Percentiles rank a stretch among this genome's conserved stretches.
phyloP scores from a whole-genome alignment of 176 grass and related monocot genomes.

The Cenchrus americanus region DNA sequence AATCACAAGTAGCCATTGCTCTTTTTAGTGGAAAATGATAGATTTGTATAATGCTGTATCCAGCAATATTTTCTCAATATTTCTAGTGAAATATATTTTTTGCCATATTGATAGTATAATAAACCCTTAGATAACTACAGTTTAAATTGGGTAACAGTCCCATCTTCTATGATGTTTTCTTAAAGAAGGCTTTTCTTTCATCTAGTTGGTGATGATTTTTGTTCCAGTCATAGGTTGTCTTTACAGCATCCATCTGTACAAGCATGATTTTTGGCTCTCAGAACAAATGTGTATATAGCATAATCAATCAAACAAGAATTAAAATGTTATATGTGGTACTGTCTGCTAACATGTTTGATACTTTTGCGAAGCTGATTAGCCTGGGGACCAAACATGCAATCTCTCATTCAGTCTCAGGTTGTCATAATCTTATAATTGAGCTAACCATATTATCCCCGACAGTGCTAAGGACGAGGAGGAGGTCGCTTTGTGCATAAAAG shows the following conservation, averaged over 20 bases:
- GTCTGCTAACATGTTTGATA: background rate
- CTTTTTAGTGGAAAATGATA: background rate
- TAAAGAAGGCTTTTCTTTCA: background rate
- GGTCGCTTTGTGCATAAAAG: slow-evolving; percentile 82
- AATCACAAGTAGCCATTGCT: slow-evolving; percentile 7
- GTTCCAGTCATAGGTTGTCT: background rate
- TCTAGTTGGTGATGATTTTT: background rate
- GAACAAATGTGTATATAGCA: background rate
- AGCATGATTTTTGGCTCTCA: background rate
- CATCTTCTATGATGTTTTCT: background rate
- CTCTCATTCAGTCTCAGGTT: background rate
- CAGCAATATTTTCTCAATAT: slow-evolving; percentile 6
- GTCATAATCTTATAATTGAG: slow-evolving; percentile 8
- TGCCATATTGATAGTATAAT: background rate
- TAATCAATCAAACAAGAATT: background rate
- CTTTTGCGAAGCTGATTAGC: background rate
- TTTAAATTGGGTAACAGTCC: background rate
- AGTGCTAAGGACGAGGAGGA: slow-evolving; percentile 85
- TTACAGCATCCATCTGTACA: background rate
- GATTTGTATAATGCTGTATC: background rate
- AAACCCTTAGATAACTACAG: background rate
- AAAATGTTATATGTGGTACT: slow-evolving; percentile 4
- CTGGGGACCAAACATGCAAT: background rate
- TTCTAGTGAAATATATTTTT: background rate
- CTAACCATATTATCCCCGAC: slow-evolving; percentile 20